Conservation (phyloP, 2,329 filamentous ascomycete species). For the Hypoxylon sp. region DNA sequence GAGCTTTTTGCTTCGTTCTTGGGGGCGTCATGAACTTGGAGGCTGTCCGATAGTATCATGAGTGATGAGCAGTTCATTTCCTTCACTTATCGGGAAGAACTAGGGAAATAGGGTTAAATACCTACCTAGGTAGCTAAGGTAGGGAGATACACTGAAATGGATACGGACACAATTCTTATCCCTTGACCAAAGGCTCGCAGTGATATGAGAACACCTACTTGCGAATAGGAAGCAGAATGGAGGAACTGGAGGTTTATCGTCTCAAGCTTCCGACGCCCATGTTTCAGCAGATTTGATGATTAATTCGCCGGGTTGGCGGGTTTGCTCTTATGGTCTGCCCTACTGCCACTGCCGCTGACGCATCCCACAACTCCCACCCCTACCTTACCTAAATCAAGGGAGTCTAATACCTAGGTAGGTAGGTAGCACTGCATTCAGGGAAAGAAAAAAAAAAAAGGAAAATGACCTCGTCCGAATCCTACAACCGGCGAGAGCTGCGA, state of each 20-base stretch:
- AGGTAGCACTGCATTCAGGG: too few species aligned
- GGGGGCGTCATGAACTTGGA: background rate
- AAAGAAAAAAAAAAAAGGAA: too few species aligned
- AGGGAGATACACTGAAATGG: background rate
- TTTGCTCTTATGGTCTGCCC: slow-evolving; percentile 1
- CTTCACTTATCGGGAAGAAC: too few species aligned
- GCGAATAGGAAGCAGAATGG: background rate
- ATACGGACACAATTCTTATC: background rate
- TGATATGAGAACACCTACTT: background rate
- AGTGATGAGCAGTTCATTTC: background rate
- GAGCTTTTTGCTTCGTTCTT: background rate
- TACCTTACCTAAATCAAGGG: too few species aligned
- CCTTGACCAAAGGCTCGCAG: background rate
- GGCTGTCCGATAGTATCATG: background rate
- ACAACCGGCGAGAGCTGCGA: background rate
- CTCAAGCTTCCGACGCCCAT: slow-evolving; percentile 19
- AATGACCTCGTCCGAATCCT: too few species aligned
- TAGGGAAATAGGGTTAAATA: too few species aligned
- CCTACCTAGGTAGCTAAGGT: too few species aligned
- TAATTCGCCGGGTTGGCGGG: slow-evolving; percentile 1
- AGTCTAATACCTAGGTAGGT: too few species aligned
- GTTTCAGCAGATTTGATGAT: slow-evolving; percentile 22
- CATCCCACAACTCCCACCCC: too few species aligned
- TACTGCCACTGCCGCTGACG: background rate
- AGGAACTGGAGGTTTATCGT: background rate